Evolutionary conservation across 768 basidiomycete genomes (phyloP), one percentile per base, ranked within the genome.

Genomic region (Leccinum uliginosum): DNA sequence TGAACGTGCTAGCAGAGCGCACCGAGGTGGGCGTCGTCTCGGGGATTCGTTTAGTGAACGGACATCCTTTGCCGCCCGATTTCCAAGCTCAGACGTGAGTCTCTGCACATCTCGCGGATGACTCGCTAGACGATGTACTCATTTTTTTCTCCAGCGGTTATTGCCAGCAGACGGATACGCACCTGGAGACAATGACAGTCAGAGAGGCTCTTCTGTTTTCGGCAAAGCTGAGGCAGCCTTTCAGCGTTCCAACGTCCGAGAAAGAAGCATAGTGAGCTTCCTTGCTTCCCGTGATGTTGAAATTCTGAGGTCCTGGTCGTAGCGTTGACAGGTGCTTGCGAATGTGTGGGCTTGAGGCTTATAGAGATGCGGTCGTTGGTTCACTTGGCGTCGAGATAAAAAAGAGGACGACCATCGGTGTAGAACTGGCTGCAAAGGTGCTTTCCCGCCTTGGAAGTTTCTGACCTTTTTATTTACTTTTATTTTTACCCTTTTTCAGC

Each of bases 81-180:
- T 83, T 81, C 65, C 74, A 78, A 67, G 75, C 83, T 59, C 83
- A 83, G 71, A 85, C 84, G 81, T 69, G 47, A 21, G 68, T 56
- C n/a, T 4, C 17, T 35, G 17, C 8, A 17, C 8, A 6, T 17
- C 7, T 35, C 4, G 9, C 9, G 0, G 7, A 6, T 23, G 15
- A 8, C 3, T n/a, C 29, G 11, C 1, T 11, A 23, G 14, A 23
- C 29, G 10, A 15, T 50, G 17, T 27, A 9, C 27, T 12, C 49
- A 1, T 5, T 19, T 23, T n/a, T 12, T 48, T 30, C 6, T 19
- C 53, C 27, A 87, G 85, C 49, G 91, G 90, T 0, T 95, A 93
- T 65, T 89, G 87, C 56, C 91, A 95, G 66, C 93, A 96, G 67
- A 83, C 82, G 73, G 91, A 93, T 63, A 87, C 86, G 0, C 92